Evolutionary conservation across 139 green algal genomes (phyloP).

Genomic region (Haematococcus lacustris): DNA sequence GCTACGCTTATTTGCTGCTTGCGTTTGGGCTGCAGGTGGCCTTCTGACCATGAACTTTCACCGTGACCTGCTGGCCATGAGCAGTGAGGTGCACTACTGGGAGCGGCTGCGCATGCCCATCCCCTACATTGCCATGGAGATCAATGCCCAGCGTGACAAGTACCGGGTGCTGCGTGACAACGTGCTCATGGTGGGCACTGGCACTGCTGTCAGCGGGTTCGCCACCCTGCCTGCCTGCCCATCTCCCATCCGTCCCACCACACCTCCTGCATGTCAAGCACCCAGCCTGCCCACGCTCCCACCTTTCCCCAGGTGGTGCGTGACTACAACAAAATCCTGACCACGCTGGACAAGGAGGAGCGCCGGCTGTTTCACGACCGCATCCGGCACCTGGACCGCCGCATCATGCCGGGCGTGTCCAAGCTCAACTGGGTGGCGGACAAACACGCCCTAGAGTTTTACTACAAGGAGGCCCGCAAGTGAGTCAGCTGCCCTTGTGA

Average conservation of each 20-base stretch:
- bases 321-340: conserved; percentile 70
- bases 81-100: conserved; percentile 72
- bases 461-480: conserved; percentile 61
- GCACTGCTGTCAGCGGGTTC: not conserved
- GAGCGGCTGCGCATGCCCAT: conserved; percentile 75
- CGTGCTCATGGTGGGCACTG: conserved; percentile 36
- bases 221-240: too few relatives aligned
- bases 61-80: conserved; percentile 59
- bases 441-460: conserved; percentile 71
- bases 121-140: conserved; percentile 79
- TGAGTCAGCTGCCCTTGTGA: too few relatives aligned
- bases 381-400: conserved; percentile 76
- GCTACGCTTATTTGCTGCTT: too few relatives aligned
- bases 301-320: conserved; percentile 30
- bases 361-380: conserved; percentile 75
- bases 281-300: too few relatives aligned
- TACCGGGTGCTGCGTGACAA: conserved; percentile 74
- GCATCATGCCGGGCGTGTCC: conserved; percentile 71
- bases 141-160: conserved; percentile 75
- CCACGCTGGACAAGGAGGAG: conserved; percentile 62
- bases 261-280: too few relatives aligned
- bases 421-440: conserved; percentile 70
- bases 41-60: conserved; percentile 78
- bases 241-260: too few relatives aligned
- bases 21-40: conserved; percentile 40